Base-by-base conservation (phyloP, 345 rosid species). In the Diplotaxis tenuifolia region DNA sequence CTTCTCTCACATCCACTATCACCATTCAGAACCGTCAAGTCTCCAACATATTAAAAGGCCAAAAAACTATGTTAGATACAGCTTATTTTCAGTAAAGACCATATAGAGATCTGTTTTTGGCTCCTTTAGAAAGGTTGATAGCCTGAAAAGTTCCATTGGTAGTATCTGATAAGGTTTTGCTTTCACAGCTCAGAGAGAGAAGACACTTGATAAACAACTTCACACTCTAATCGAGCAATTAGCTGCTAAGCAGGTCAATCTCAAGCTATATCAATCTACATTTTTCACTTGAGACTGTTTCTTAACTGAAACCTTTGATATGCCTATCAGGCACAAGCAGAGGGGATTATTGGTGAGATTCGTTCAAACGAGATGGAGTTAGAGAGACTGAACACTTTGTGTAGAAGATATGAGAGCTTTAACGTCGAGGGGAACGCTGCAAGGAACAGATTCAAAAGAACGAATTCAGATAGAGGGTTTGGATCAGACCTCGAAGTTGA, bases 191-290 rank as follows among this genome's bases (percentile, higher is more conserved):
- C 97, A 95, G 73, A 89, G 96, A 82, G 97, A 91, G 81, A 91
- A 94, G 86, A 82, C 83, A 76, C 75, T 94, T 81, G 92, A 94
- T 71, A 91, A 87, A 82, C 98, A 91, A 77, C 95, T 91, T 62
- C 97, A 91, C 50, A 84, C 91, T 79, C 80, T 86, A 68, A 85
- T 95, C 61, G 97, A 95, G 84, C 99, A 94, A 83, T 83, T 89
- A 71, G 97, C 87, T 62, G 85, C 79, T 62, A 91, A 95, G 71
- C 97, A 95, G 92, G 99, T 95, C 38, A 32, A 54, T 68, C 16
- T 47, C 53, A 47, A 47, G 53, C 53, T 16, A 73, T 49, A 23
- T 71, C 19, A 49, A 21, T 47, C 29, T 27, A 31, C 57, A n/a
- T n/a, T 1, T 60, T 18, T 10, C 20, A 20, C 21, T 71, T 67